These are phyloP conservation scores for Alternaria triticina DNA, from an alignment of 2,329 filamentous ascomycete species.

Conservation along the genomic window DNA sequence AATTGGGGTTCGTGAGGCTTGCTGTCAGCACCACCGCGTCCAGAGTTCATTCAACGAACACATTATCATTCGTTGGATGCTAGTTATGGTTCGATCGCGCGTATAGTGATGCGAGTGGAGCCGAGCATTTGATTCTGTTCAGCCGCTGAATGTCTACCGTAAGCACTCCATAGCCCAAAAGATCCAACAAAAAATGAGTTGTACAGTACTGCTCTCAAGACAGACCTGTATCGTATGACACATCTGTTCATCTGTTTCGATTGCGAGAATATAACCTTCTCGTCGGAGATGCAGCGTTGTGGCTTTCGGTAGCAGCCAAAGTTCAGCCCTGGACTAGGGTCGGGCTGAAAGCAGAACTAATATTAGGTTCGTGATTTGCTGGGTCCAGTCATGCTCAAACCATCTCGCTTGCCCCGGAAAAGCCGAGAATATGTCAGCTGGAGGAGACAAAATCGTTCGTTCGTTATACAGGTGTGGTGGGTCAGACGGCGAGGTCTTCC, in stretches of 20 bases:
- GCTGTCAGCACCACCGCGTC: conserved; percentile 13
- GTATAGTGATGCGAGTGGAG: conserved; percentile 5
- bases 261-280: background rate
- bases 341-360: conserved; percentile 25
- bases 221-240: background rate
- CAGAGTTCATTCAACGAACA: conserved; percentile 6
- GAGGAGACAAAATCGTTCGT: background rate
- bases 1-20: conserved; percentile 13
- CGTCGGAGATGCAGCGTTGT: background rate
- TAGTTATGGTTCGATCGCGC: conserved; percentile 6
- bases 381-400: conserved; percentile 15
- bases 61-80: conserved; percentile 12
- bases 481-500: conserved; percentile 9
- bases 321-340: conserved; percentile 15
- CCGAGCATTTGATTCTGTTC: conserved; percentile 10
- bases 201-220: background rate
- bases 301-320: background rate
- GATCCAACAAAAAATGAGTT: background rate
- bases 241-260: background rate
- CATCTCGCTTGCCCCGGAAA: conserved; percentile 9
- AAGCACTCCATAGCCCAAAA: conserved; percentile 1
- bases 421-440: conserved; percentile 18
- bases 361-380: conserved; percentile 19
- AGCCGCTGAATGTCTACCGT: conserved; percentile 6
- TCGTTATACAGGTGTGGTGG: background rate